Evolutionary conservation across 2,329 filamentous ascomycete genomes (phyloP).

Genomic region (Teratosphaeria gauchensis): DNA sequence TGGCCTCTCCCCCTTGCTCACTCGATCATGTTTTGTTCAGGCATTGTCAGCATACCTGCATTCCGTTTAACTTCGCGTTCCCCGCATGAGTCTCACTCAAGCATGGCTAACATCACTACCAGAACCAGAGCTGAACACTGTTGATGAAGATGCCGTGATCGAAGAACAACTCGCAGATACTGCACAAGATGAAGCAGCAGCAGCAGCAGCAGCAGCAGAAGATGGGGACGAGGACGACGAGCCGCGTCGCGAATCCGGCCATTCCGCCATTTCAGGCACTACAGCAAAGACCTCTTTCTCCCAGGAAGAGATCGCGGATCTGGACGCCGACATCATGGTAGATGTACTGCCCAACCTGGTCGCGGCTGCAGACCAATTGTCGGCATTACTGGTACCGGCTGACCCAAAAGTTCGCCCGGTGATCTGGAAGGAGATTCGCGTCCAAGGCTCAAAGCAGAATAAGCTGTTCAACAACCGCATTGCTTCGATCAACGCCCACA

Average conservation of each 20-base stretch:
- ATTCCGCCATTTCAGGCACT: slow-evolving; percentile 37
- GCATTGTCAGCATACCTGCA: not conserved
- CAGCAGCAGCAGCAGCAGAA: not conserved
- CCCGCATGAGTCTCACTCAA: not conserved
- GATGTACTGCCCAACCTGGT: slow-evolving; percentile 31
- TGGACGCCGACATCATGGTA: slow-evolving; percentile 34
- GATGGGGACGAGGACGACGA: not conserved
- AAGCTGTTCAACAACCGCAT: slow-evolving; percentile 30
- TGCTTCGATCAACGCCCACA: slow-evolving; percentile 24
- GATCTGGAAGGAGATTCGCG: slow-evolving; percentile 22
- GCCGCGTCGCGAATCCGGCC: slow-evolving; percentile 4
- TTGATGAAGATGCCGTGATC: not conserved
- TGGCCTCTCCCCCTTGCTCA: not conserved
- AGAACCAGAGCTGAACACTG: not conserved
- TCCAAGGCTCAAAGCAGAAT: slow-evolving; percentile 29
- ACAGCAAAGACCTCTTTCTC: slow-evolving; percentile 39
- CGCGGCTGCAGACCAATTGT: slow-evolving; percentile 17
- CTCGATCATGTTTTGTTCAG: too few species aligned
- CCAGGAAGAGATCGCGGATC: slow-evolving; percentile 31
- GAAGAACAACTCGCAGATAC: not conserved
- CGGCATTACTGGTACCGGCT: slow-evolving; percentile 18
- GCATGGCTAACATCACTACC: not conserved
- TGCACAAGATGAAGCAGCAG: not conserved
- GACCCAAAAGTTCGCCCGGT: slow-evolving; percentile 15
- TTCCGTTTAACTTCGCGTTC: not conserved